Base-by-base conservation (phyloP, 2,329 filamentous ascomycete species). In the Sporothrix schenckii region DNA sequence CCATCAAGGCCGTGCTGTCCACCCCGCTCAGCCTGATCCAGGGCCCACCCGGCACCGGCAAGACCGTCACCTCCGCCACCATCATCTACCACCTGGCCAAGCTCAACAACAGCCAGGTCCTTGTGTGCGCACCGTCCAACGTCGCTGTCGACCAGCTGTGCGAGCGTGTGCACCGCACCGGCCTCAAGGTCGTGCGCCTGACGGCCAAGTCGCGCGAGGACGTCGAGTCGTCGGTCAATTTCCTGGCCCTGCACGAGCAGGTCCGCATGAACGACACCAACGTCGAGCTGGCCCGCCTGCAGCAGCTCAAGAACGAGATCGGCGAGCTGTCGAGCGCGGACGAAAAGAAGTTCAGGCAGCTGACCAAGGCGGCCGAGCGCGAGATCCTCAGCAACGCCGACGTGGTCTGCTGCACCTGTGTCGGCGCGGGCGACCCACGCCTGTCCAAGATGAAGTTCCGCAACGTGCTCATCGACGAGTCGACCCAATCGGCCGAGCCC, bases 181-280 rank as follows among this genome's bases (percentile, higher is more conserved):
- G 94, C 2, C 86, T 99, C 74, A 99, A 99, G 83, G 95, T 96
- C 69, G 95, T 98, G 56, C 94, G 95, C 77, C 89, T 99, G 71
- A 99, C 95, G n/a, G 95, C 95, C 72, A 99, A 99, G 81, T 99
- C 95, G 66, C 91, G 95, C 72, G 95, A 99, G 80, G 95, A 99
- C 83, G 95, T 99, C 11, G 95, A 99, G 79, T 97, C 94, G n/a
- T 94, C 94, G 4, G 95, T 99, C 75, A 93, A 92, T 76, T 98
- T 97, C 81, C 85, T 99, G 53, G 95, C 95, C 49, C 85, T 99
- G 66, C 95, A 99, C 75, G 93, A 98, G 81, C 95, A 99, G 81
- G 95, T 99, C 54, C 93, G 93, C 78, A 92, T 97, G 89, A 95
- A 97, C 74, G 95, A 98, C 78, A 96, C 92, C 80, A 98, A 98